These are phyloP conservation scores for Candida frijolesensis DNA, from an alignment of 1,139 yeast genomes.

Conservation along the genomic window DNA sequence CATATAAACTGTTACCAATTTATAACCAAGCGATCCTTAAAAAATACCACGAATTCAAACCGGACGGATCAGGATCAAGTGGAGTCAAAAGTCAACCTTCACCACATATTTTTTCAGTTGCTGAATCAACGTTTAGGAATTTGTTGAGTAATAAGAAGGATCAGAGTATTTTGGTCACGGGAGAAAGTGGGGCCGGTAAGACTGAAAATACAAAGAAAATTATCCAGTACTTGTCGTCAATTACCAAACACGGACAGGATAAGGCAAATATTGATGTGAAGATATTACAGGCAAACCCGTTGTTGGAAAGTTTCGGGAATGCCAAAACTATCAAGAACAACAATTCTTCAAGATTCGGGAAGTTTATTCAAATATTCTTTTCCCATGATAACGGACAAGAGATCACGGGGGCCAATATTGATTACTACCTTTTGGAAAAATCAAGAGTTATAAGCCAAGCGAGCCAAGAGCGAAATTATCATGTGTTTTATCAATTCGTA, in stretches of 20 bases:
- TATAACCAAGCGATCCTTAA: constrained; percentile 64
- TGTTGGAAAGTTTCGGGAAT: constrained; percentile 94
- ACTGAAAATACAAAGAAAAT: constrained; percentile 97
- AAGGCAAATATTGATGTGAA: constrained; percentile 64
- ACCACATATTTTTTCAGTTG: constrained; percentile 92
- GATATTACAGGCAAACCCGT: constrained; percentile 92
- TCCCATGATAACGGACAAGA: constrained; percentile 37
- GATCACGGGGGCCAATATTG: constrained; percentile 88
- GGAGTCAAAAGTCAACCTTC: constrained; percentile 22
- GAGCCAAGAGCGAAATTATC: constrained; percentile 81
- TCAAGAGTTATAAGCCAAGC: constrained; percentile 89
- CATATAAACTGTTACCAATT: constrained; percentile 77
- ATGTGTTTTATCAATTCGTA: constrained; percentile 85
- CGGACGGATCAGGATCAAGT: background rate
- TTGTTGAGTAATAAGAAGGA: constrained; percentile 70
- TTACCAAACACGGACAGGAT: constrained; percentile 36
- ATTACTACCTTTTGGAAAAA: constrained; percentile 92
- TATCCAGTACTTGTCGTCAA: constrained; percentile 86
- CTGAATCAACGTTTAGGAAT: constrained; percentile 84
- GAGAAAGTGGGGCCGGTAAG: constrained; percentile 98
- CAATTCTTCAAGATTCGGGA: constrained; percentile 96
- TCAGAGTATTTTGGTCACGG: constrained; percentile 93
- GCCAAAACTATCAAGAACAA: constrained; percentile 94
- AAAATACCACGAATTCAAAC: constrained; percentile 42
- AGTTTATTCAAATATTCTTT: constrained; percentile 88